Percentiles rank a stretch among this genome's conserved stretches.
Evolutionary conservation across 495 filamentous ascomycete species (phyloP).

Genomic region (Tuber calosporum): DNA sequence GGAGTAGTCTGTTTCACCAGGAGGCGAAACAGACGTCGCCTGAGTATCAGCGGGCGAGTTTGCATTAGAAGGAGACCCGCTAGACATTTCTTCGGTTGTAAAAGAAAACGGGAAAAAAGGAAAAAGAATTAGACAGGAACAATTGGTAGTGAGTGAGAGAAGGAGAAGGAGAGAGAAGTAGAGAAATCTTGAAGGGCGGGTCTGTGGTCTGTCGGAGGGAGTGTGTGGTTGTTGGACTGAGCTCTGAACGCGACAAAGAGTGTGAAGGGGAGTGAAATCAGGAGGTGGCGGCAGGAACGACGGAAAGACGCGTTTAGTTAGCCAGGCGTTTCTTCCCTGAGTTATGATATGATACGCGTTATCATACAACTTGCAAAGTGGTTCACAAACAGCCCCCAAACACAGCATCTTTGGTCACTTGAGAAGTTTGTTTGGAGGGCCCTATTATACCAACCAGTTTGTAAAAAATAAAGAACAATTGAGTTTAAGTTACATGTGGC

Average conservation of each 20-base stretch:
- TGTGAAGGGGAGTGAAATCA: neutral
- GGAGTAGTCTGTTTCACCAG: neutral
- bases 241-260: neutral
- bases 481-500: neutral
- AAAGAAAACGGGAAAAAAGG: neutral
- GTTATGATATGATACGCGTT: neutral
- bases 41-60: constrained; percentile 2
- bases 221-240: neutral
- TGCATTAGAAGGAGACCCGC: neutral
- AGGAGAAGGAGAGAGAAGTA: neutral
- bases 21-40: neutral
- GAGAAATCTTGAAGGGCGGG: neutral
- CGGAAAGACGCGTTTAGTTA: constrained; percentile 5
- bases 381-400: neutral
- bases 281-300: neutral
- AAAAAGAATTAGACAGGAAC: neutral
- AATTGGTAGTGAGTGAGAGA: neutral
- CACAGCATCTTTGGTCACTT: constrained; percentile 1
- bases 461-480: no score
- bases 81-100: neutral
- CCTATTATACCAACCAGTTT: neutral
- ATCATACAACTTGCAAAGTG: neutral
- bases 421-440: neutral
- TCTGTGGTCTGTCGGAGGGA: neutral
- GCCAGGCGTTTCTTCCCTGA: neutral